Percentiles rank a stretch among this genome's conserved stretches.
Evolutionary conservation across 2,329 filamentous ascomycete species (phyloP).

Genomic region (Penicillium sp.): DNA sequence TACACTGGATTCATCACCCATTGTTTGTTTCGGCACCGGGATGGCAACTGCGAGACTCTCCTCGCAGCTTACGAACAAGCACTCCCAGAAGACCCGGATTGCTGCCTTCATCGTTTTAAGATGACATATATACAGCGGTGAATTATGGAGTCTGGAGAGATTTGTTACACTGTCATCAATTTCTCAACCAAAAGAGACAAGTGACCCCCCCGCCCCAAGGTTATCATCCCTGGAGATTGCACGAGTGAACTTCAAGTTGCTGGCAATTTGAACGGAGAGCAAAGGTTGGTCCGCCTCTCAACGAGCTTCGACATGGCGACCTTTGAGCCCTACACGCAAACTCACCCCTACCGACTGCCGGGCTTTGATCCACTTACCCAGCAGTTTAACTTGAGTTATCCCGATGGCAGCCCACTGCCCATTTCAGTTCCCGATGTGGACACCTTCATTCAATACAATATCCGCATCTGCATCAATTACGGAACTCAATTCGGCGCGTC

Average conservation of each 20-base stretch:
- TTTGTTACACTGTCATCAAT: too few species aligned
- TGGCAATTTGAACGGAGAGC: neutral
- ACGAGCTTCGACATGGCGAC: conserved; percentile 5
- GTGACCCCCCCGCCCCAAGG: too few species aligned
- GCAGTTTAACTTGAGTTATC: conserved; percentile 42
- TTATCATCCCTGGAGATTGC: too few species aligned
- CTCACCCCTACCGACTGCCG: neutral
- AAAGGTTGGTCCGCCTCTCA: too few species aligned
- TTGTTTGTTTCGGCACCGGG: conserved; percentile 27
- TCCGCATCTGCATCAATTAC: conserved; percentile 56
- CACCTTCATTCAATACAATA: conserved; percentile 42
- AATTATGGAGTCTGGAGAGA: too few species aligned
- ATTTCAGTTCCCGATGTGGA: conserved; percentile 43
- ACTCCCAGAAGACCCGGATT: neutral
- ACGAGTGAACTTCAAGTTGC: neutral
- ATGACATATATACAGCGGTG: too few species aligned
- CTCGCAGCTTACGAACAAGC: neutral
- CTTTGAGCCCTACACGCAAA: conserved; percentile 30
- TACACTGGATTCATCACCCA: conserved; percentile 10
- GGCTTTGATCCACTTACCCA: conserved; percentile 46
- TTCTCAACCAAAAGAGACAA: too few species aligned
- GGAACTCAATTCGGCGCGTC: conserved; percentile 65
- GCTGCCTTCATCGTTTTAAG: neutral
- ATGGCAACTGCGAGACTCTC: conserved; percentile 7
- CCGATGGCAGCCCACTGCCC: conserved; percentile 41